These are phyloP conservation scores for Botryotinia narcissicola DNA, from an alignment of 2,329 filamentous ascomycete genomes.

Conservation along the genomic window DNA sequence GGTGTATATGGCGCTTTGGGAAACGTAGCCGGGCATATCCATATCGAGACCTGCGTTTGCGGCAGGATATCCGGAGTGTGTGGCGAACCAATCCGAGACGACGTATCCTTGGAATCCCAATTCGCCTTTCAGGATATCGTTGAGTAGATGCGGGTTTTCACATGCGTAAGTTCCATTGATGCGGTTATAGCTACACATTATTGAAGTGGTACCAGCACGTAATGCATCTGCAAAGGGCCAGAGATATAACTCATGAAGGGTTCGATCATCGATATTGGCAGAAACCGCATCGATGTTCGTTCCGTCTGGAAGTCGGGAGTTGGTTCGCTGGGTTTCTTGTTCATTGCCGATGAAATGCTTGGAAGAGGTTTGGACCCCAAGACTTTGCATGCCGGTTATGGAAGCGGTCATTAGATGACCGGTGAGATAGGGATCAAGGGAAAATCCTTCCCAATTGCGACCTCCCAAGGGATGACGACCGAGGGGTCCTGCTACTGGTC, in stretches of 20 bases:
- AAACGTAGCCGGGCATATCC: conserved; percentile 26
- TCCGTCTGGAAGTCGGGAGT: conserved; percentile 40
- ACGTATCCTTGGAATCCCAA: conserved; percentile 83
- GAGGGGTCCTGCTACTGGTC: conserved; percentile 58
- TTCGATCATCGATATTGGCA: conserved; percentile 62
- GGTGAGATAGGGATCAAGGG: conserved; percentile 32
- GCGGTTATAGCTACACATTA: conserved; percentile 81
- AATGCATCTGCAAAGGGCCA: conserved; percentile 16
- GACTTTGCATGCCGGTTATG: conserved; percentile 63
- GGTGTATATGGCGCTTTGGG: neutral
- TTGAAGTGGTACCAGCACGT: conserved; percentile 60
- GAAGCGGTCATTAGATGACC: conserved; percentile 21
- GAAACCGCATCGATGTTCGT: conserved; percentile 25
- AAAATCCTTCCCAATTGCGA: conserved; percentile 61
- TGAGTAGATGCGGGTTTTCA: conserved; percentile 70
- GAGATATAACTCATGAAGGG: conserved; percentile 35
- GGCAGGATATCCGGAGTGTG: conserved; percentile 73
- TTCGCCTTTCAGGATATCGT: conserved; percentile 78
- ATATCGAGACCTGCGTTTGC: conserved; percentile 80
- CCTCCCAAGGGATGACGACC: conserved; percentile 65
- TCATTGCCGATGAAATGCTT: conserved; percentile 54
- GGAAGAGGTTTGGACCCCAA: conserved; percentile 62
- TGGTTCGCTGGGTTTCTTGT: conserved; percentile 49
- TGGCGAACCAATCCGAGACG: conserved; percentile 81
- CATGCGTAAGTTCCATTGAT: conserved; percentile 68